These are phyloP conservation scores for Tubosaeta brunneosetosa DNA, from an alignment of 768 basidiomycete genomes.

Conservation along the genomic window DNA sequence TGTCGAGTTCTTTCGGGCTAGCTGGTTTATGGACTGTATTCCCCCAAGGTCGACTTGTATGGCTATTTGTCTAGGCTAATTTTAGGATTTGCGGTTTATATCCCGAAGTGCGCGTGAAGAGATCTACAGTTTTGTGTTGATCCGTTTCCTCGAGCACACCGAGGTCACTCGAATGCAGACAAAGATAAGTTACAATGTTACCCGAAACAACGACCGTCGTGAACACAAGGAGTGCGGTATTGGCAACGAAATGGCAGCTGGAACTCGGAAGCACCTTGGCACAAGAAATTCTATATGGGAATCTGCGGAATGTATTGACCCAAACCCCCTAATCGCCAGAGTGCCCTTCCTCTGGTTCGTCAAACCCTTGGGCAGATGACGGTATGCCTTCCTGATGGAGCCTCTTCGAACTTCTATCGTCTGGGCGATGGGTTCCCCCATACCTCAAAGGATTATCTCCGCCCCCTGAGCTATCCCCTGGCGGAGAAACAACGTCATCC, in stretches of 20 bases:
- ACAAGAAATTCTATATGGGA: constrained; percentile 34
- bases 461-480: constrained; percentile 25
- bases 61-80: constrained; percentile 13
- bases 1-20: constrained; percentile 16
- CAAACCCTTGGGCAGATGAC: constrained; percentile 24
- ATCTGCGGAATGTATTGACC: constrained; percentile 16
- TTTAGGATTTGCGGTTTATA: constrained; percentile 17
- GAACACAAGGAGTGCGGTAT: constrained; percentile 14
- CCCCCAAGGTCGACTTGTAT: constrained; percentile 23
- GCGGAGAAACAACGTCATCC: constrained; percentile 40
- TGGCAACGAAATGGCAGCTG: constrained; percentile 13
- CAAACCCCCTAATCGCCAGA: constrained; percentile 31
- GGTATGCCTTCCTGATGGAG: constrained; percentile 46
- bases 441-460: constrained; percentile 32
- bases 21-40: constrained; percentile 12
- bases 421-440: constrained; percentile 34
- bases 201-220: constrained; percentile 16
- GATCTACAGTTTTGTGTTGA: constrained; percentile 30
- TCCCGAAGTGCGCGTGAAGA: constrained; percentile 9
- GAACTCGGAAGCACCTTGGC: constrained; percentile 19
- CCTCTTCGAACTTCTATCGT: constrained; percentile 56
- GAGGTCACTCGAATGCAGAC: constrained; percentile 7
- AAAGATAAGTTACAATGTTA: constrained; percentile 18
- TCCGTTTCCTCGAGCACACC: constrained; percentile 17
- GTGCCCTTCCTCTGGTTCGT: constrained; percentile 30